Evolutionary conservation across 257 asterid species (phyloP).

Genomic region (Ballota nigra): DNA sequence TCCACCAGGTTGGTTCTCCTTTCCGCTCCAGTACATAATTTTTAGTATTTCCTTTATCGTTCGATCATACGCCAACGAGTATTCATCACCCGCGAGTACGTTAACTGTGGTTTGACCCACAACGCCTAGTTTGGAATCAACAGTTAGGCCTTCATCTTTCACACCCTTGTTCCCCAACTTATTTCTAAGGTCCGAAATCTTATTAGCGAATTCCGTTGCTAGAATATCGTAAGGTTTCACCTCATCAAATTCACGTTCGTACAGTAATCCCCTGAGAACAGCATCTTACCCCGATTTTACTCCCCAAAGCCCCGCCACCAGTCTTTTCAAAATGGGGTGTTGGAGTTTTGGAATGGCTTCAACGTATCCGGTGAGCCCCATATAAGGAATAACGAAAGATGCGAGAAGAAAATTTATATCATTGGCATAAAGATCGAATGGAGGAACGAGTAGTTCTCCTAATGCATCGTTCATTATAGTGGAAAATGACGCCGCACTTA

Average conservation of each 20-base stretch:
- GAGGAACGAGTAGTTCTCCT: constrained; percentile 45
- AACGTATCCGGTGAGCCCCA: constrained; percentile 90
- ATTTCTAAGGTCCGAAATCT: constrained; percentile 45
- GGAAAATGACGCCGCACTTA: constrained; percentile 62
- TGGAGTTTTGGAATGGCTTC: constrained; percentile 75
- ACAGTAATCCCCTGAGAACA: constrained; percentile 45
- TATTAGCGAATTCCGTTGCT: constrained; percentile 52
- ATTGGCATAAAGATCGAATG: constrained; percentile 76
- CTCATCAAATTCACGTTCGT: constrained; percentile 32
- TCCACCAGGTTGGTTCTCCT: constrained; percentile 58
- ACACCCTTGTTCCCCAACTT: constrained; percentile 50
- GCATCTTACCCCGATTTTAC: constrained; percentile 79
- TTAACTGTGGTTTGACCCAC: constrained; percentile 57
- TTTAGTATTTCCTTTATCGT: constrained; percentile 70
- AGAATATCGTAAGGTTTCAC: constrained; percentile 46
- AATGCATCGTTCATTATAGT: constrained; percentile 56
- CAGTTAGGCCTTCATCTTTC: constrained; percentile 78
- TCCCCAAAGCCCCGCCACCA: constrained; percentile 59
- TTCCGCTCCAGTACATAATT: constrained; percentile 60
- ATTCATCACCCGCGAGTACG: constrained; percentile 48
- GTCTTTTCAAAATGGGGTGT: constrained; percentile 47
- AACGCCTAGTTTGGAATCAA: constrained; percentile 38
- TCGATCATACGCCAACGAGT: constrained; percentile 54
- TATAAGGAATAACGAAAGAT: constrained; percentile 66
- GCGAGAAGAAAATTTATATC: constrained; percentile 78